Base-by-base conservation (phyloP, 2,329 filamentous ascomycete species). In the Rutstroemia sydowiana region DNA sequence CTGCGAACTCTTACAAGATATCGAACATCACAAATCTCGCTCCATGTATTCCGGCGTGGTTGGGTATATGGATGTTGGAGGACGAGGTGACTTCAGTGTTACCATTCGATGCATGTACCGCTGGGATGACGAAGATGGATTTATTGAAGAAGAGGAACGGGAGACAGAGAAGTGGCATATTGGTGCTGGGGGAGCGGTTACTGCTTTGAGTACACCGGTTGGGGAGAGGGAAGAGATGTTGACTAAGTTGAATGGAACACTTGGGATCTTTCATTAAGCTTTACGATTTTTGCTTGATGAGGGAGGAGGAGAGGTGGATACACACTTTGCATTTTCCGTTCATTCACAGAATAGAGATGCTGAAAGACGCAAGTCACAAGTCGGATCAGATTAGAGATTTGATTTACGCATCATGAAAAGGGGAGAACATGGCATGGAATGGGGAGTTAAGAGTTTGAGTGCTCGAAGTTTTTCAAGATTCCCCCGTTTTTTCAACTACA, bases 201-300 rank as follows among this genome's bases (percentile, higher is more conserved):
- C 92, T 1, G 85, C 83, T 21, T 73, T 95, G 53, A 95, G 90
- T 66, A 88, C 85, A 2, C 75, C 85, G 0, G 76, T 84, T 53
- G 88, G 82, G 3, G 92, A 97, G 73, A 85, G 84, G 70, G 87
- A 95, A 55, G 93, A 97, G 74, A 96, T 97, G 90, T 75, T 85
- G 63, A 82, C 81, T 6, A 92, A 91, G 69, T 69, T 66, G 14
- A 57, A 55, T 49, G 61, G 62, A 8, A 65, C 61, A 3, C 39
- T 66, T 18, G 62, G 63, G 1, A 42, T 64, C 40, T 65, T 65
- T 53, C 39, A 51, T 37, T 52, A 30, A 51, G 8, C 23, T 26
- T 4, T 30, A 39, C n/a, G 11, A 28, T 52, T 43, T 6, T 42
- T 47, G 20, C 34, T 23, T 11, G 18, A 40, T 42, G 42, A 46